Percentiles rank a stretch among this genome's conserved stretches.
Conservation (phyloP, 768 basidiomycete species). For the Boletus reticulatus region DNA sequence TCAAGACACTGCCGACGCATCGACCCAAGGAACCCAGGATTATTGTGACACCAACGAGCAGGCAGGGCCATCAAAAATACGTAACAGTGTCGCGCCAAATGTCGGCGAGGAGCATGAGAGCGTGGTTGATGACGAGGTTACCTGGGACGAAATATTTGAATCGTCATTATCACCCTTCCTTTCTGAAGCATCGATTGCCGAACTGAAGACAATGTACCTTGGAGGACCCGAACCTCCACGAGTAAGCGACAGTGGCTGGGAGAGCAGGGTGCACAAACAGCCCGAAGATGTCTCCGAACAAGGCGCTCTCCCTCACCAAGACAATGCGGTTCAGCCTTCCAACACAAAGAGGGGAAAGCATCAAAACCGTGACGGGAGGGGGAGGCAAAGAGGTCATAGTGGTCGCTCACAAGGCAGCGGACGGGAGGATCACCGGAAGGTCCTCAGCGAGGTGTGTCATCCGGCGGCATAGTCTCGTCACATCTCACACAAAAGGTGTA, state of each 20-base stretch:
- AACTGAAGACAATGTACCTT: slow-evolving; percentile 71
- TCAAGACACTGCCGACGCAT: slow-evolving; percentile 13
- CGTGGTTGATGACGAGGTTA: slow-evolving; percentile 32
- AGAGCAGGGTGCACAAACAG: slow-evolving; percentile 40
- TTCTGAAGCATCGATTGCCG: slow-evolving; percentile 52
- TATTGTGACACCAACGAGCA: not conserved
- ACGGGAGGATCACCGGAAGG: slow-evolving; percentile 67
- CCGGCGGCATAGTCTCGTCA: slow-evolving; percentile 8
- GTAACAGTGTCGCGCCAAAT: not conserved
- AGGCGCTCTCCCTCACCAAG: slow-evolving; percentile 3
- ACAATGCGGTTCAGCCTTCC: slow-evolving; percentile 20
- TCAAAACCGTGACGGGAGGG: slow-evolving; percentile 40
- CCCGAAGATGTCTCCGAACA: slow-evolving; percentile 23
- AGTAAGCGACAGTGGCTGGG: slow-evolving; percentile 76
- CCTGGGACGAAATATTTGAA: slow-evolving; percentile 68
- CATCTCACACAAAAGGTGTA: slow-evolving; percentile 32
- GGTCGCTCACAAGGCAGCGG: slow-evolving; percentile 38
- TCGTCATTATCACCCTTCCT: slow-evolving; percentile 60
- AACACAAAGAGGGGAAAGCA: slow-evolving; percentile 38
- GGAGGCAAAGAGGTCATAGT: slow-evolving; percentile 45
- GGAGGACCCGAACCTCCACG: slow-evolving; percentile 81
- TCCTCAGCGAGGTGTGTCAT: slow-evolving; percentile 75
- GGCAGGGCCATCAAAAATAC: slow-evolving; percentile 4
- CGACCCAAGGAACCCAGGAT: slow-evolving; percentile 11
- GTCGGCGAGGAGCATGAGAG: not conserved